Evolutionary conservation across 768 basidiomycete species (phyloP).

Genomic region (Podaxis rugospora): DNA sequence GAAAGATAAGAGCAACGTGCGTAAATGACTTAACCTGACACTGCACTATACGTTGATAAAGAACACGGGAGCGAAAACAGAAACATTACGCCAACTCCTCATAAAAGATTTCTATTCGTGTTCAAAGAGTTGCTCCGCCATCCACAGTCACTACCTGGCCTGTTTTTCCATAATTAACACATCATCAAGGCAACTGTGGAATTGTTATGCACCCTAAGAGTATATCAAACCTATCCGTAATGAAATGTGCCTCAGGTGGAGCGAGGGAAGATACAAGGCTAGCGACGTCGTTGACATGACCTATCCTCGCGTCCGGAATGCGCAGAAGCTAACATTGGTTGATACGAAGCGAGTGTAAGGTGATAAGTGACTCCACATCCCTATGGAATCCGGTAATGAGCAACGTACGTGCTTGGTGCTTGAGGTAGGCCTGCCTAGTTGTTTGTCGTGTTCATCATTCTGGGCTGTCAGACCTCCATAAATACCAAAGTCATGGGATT

Average conservation of each 20-base stretch:
- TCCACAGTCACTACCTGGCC: background rate
- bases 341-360: background rate
- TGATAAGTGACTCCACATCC: background rate
- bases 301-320: background rate
- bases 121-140: background rate
- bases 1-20: too few species aligned
- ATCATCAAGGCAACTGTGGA: background rate
- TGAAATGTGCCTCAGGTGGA: conserved; percentile 11
- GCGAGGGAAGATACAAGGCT: conserved; percentile 19
- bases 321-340: background rate
- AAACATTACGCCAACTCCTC: too few species aligned
- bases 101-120: too few species aligned
- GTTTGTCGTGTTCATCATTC: background rate
- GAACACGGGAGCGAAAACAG: too few species aligned
- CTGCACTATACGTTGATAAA: too few species aligned
- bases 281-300: conserved; percentile 13
- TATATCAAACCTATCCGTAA: background rate
- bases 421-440: background rate
- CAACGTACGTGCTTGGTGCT: background rate
- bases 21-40: too few species aligned
- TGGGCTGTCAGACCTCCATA: background rate
- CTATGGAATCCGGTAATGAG: background rate
- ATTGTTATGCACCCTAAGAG: background rate
- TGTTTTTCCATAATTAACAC: background rate
- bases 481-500: background rate